Evolutionary conservation across 2,329 filamentous ascomycete species (phyloP), one percentile per base, ranked within the genome.

Genomic region (Ilyonectria sp.): DNA sequence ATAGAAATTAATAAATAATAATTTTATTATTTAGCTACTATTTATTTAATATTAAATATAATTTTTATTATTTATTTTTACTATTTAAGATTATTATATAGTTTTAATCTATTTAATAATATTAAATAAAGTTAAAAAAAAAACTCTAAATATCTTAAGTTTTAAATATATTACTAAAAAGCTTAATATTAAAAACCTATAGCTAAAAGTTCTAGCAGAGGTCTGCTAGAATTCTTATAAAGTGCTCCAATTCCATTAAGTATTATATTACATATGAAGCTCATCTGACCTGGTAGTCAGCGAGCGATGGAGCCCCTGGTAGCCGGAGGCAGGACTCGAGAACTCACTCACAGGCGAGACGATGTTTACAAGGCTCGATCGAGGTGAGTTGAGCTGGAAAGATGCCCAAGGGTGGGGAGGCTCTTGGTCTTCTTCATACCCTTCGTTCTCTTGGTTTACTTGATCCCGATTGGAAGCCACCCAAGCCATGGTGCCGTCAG

Each of bases 241-340:
- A 54, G 53, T 53, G 17, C 21, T 31, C 37, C 11, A 52, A 43
- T n/a, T 29, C 35, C 10, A 8, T 60, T 59, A 7, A 59, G 19
- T 54, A 46, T 47, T 21, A 44, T 10, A 33, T 63, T 61, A 72
- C 69, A 72, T 72, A 23, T 75, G 74, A 19, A 76, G 67, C 50
- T 76, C 74, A 53, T 76, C 74, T 19, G 74, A 76, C 19, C 74
- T 63, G 15, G 74, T 76, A 4, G 74, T 76, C 13, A 76, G 66
- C 17, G 74, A 76, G 17, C 74, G 71, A 31, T 72, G 67, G 19
- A 76, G 46, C 17, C 72, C 68, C 6, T 61, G 70, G 61, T 60
- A 73, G 11, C 62, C 68, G 11, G 74, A 72, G 11, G 73, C 35
- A 10, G 74, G 74, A n/a, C 74, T 76, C 3, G 74, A 61, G 29